Conservation (phyloP, 2,329 filamentous ascomycete genomes). For the Elsinoe perseae region DNA sequence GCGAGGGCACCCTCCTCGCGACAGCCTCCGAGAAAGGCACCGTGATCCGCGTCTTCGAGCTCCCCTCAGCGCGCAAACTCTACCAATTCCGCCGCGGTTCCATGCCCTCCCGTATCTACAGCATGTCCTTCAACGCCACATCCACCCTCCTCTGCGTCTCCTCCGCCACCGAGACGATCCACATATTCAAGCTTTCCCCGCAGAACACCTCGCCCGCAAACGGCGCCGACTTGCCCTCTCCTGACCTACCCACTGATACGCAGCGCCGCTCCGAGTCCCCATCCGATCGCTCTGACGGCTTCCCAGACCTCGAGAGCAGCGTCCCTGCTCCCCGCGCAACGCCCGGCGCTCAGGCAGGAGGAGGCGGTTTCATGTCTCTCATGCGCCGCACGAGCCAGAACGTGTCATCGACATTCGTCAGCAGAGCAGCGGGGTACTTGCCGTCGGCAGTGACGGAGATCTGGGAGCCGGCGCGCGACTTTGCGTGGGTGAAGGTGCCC, state of each 20-base stretch:
- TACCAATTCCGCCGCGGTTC: constrained; percentile 95
- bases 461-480: constrained; percentile 92
- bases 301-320: constrained; percentile 7
- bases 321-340: constrained; percentile 30
- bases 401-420: constrained; percentile 80
- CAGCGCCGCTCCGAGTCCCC: constrained; percentile 19
- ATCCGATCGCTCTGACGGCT: constrained; percentile 1
- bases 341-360: constrained; percentile 46
- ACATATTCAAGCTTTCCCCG: constrained; percentile 77
- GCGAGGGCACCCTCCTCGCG: constrained; percentile 81
- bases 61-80: constrained; percentile 83
- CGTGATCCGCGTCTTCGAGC: constrained; percentile 90
- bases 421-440: constrained; percentile 83
- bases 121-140: constrained; percentile 96
- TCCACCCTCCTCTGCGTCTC: constrained; percentile 92
- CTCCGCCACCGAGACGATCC: constrained; percentile 90
- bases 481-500: constrained; percentile 92
- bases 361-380: constrained; percentile 69
- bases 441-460: constrained; percentile 93
- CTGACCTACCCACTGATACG: constrained; percentile 26
- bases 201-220: constrained; percentile 25
- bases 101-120: constrained; percentile 91
- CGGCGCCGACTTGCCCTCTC: constrained; percentile 28
- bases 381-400: constrained; percentile 91
- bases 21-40: constrained; percentile 97